Base-by-base conservation (phyloP, 371 early-diverging fungal species). In the Circinella umbellata region DNA sequence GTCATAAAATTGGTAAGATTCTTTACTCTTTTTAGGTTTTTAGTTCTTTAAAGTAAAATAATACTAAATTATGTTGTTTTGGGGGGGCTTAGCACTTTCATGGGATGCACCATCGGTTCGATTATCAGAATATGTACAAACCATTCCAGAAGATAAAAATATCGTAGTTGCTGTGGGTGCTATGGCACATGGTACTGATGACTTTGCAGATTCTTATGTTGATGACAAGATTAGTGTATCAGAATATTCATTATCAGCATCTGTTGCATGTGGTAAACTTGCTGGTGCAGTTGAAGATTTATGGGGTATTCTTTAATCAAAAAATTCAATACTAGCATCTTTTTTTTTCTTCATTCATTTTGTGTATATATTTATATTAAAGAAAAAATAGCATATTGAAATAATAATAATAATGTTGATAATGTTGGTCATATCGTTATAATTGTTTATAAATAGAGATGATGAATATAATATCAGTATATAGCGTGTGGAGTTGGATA, bases 161-260 rank as follows among this genome's bases (percentile, higher is more conserved):
- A 88, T 98, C 48, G 93, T 94, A 10, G 93, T 98, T 48, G 94
- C 95, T 46, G 89, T 99, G 39, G 98, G 99, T 66, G 98, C 98
- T 13, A 92, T 98, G 92, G 96, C 98, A n/a, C 97, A 96, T 75
- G 99, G 99, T 62, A 86, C 86, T 39, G 98, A 98, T 77, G 89
- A 94, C 74, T 98, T 96, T 90, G 98, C 94, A 1, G 98, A 98
- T 75, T 77, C 89, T n/a, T 94, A 92, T 72, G 94, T 94, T 20
- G 98, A 98, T 80, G 96, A 96, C 67, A 99, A 97, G 85, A 95
- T 99, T 64, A 92, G 95, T 64, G 89, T 98, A 39, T 93, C 94
- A 6, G 95, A 97, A 73, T 99, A 96, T 80, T 95, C 98, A 4
- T 87, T 99, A 65, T 95, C 96, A 57, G 99, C 98, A 18, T 92